A percentile compares a stretch with the other conserved stretches of the same genome.
Conservation (phyloP, 192 early-diverging fungal genomes). For the Coemansia sp. region DNA sequence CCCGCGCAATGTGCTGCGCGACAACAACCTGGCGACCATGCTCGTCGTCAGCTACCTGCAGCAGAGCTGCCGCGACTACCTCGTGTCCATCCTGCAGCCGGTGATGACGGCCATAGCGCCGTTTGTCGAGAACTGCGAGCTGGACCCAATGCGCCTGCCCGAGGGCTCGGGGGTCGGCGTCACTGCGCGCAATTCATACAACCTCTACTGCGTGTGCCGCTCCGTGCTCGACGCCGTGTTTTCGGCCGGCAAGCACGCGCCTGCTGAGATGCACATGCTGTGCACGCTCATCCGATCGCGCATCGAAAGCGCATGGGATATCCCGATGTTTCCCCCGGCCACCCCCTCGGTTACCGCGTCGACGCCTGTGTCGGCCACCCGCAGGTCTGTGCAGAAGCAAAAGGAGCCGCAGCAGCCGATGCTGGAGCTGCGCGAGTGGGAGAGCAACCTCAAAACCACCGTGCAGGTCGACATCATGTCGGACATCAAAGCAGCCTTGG, state of each 20-base stretch:
- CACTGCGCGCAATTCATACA: constrained; percentile 38
- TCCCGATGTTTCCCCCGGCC: constrained; percentile 7
- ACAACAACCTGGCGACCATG: constrained; percentile 51
- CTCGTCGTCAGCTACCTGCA: constrained; percentile 50
- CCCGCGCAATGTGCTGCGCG: constrained; percentile 33
- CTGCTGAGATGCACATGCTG: constrained; percentile 39
- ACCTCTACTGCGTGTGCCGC: constrained; percentile 49
- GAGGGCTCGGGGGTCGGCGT: constrained; percentile 13
- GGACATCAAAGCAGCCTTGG: constrained; percentile 36
- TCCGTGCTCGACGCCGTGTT: constrained; percentile 50
- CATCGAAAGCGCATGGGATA: constrained; percentile 41
- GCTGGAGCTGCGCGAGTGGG: constrained; percentile 42
- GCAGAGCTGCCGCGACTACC: constrained; percentile 41
- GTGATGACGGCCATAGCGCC: constrained; percentile 40
- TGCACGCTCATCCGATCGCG: constrained; percentile 41
- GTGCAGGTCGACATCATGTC: constrained; percentile 42
- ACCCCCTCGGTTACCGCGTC: too few species aligned
- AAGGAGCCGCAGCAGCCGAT: constrained; percentile 26
- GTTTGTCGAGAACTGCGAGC: constrained; percentile 49
- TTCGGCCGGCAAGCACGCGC: constrained; percentile 40
- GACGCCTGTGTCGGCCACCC: constrained; percentile 9
- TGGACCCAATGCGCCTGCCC: constrained; percentile 42
- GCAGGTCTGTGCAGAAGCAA: constrained; percentile 1
- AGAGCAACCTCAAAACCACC: constrained; percentile 36
- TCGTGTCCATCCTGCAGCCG: constrained; percentile 49